These are phyloP conservation scores for Flaveria bidentis DNA, from an alignment of 129 eudicot genomes.

Conservation along the genomic window DNA sequence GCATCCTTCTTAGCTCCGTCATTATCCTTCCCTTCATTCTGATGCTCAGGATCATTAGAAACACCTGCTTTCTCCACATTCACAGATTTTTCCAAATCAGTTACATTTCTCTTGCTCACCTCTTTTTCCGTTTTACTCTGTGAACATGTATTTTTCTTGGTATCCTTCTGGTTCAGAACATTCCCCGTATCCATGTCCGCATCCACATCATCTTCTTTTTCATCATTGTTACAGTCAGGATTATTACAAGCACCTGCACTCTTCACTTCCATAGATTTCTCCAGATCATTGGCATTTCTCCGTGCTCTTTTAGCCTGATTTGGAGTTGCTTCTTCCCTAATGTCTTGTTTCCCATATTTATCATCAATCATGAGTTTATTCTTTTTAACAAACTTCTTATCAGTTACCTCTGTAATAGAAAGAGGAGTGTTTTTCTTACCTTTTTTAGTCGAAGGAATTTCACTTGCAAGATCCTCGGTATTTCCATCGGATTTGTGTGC, in stretches of 20 bases:
- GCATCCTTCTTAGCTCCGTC: not conserved
- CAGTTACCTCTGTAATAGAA: conserved; percentile 20
- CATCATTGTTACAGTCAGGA: conserved; percentile 19
- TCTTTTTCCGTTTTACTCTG: conserved; percentile 26
- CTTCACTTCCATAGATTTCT: conserved; percentile 22
- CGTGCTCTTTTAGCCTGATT: conserved; percentile 29
- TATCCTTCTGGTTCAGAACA: conserved; percentile 15
- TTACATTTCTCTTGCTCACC: conserved; percentile 9
- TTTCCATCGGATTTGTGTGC: conserved; percentile 28
- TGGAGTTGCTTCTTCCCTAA: conserved; percentile 27
- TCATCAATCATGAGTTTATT: conserved; percentile 32
- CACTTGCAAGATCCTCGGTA: conserved; percentile 27
- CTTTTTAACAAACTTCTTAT: conserved; percentile 28
- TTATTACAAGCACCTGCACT: conserved; percentile 16
- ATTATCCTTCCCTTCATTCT: conserved; percentile 2
- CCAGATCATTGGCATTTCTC: conserved; percentile 23
- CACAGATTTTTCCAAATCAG: conserved; percentile 18
- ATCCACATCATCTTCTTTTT: conserved; percentile 3
- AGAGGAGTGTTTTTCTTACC: conserved; percentile 29
- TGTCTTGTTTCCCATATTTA: conserved; percentile 26
- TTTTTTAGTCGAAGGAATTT: conserved; percentile 29
- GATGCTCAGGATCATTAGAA: conserved; percentile 15
- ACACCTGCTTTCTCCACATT: conserved; percentile 12
- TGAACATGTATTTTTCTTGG: conserved; percentile 1
- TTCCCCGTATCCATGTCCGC: conserved; percentile 4